Percentiles rank a stretch among this genome's conserved stretches.
phyloP scores from a whole-genome alignment of 768 basidiomycete genomes.

The Boletus subparvulus region DNA sequence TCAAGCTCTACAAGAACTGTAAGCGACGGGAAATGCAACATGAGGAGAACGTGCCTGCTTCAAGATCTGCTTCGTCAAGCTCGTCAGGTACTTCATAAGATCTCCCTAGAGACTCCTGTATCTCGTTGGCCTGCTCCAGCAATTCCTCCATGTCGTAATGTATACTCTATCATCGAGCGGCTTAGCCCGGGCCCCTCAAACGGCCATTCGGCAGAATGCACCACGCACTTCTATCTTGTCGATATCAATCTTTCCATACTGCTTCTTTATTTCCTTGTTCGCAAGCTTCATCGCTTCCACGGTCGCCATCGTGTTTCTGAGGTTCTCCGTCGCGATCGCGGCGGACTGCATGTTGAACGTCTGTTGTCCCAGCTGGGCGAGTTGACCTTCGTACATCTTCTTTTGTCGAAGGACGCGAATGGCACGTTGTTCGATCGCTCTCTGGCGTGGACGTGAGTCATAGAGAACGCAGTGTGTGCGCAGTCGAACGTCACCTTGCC shows the following conservation, averaged over 20 bases:
- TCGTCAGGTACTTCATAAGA: slow-evolving; percentile 98
- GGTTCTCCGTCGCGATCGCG: slow-evolving; percentile 92
- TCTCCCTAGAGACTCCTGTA: slow-evolving; percentile 89
- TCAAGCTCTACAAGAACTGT: slow-evolving; percentile 72
- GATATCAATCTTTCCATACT: slow-evolving; percentile 96
- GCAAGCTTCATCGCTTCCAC: slow-evolving; percentile 94
- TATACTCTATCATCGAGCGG: slow-evolving; percentile 61
- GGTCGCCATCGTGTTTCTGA: slow-evolving; percentile 98
- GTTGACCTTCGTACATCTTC: slow-evolving; percentile 91
- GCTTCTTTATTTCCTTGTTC: slow-evolving; percentile 94
- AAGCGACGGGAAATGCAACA: not conserved
- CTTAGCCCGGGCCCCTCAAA: not conserved
- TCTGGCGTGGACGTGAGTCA: slow-evolving; percentile 40
- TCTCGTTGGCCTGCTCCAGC: slow-evolving; percentile 95
- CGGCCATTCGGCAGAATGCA: not conserved
- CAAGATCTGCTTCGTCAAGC: slow-evolving; percentile 94
- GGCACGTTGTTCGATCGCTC: slow-evolving; percentile 93
- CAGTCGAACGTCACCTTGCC: slow-evolving; percentile 67
- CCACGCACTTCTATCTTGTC: slow-evolving; percentile 92
- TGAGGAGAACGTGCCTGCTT: slow-evolving; percentile 67
- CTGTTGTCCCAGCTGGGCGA: slow-evolving; percentile 89
- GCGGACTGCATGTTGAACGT: slow-evolving; percentile 99
- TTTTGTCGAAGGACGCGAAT: slow-evolving; percentile 92
- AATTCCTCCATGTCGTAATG: slow-evolving; percentile 99
- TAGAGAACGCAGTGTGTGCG: not conserved